Conservation (phyloP, 768 basidiomycete species). For the Leccinum arenicola region DNA sequence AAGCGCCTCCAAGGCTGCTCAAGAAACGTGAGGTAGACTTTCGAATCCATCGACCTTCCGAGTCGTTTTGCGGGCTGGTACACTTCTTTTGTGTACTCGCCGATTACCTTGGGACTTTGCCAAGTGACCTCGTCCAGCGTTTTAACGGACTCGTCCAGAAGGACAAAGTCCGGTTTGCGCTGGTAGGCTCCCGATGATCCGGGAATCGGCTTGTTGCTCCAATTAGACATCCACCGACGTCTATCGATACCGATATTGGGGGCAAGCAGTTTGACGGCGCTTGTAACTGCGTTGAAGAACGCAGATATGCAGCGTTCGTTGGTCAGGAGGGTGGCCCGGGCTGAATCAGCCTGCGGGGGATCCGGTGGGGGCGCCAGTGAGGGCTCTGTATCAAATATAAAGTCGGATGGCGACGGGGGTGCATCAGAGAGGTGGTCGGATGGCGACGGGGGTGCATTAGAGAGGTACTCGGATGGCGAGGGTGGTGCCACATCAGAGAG, state of each 20-base stretch:
- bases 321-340: neutral
- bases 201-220: neutral
- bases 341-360: neutral
- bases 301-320: neutral
- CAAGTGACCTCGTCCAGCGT: neutral
- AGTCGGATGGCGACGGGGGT: no score
- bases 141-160: neutral
- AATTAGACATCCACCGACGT: neutral
- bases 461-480: no score
- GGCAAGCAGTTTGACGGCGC: neutral
- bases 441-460: no score
- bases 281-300: neutral
- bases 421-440: no score
- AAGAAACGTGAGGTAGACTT: neutral
- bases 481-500: no score
- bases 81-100: neutral
- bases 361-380: no score
- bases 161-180: neutral
- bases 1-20: neutral
- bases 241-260: neutral
- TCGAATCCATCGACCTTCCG: neutral
- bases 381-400: no score
- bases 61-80: neutral
- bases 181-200: neutral
- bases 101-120: neutral